These are phyloP conservation scores for Moricandia arvensis DNA, from an alignment of 345 rosid species.

Conservation along the genomic window DNA sequence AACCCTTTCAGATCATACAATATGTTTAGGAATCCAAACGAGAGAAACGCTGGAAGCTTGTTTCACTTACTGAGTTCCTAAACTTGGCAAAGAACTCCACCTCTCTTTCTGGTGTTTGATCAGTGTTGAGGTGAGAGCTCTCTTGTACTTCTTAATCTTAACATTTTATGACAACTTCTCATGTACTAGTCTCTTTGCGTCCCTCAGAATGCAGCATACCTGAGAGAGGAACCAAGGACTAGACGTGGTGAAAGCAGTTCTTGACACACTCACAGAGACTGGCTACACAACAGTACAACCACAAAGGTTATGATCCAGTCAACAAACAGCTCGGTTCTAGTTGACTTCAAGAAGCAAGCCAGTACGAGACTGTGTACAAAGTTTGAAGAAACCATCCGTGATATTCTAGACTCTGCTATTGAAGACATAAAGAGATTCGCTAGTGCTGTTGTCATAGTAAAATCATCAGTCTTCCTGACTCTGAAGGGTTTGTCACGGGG, in stretches of 20 bases:
- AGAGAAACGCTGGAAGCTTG: conserved; percentile 44
- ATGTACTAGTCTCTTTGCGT: not conserved
- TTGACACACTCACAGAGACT: conserved; percentile 52
- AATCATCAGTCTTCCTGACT: conserved; percentile 51
- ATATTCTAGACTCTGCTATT: conserved; percentile 46
- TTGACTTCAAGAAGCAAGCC: conserved; percentile 49
- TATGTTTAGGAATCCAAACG: conserved; percentile 58
- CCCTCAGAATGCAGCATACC: conserved; percentile 71
- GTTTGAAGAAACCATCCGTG: conserved; percentile 65
- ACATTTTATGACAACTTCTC: conserved; percentile 1
- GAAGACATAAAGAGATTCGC: conserved; percentile 71
- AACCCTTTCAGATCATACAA: conserved; percentile 43
- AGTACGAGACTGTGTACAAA: conserved; percentile 61
- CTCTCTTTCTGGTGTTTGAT: conserved; percentile 77
- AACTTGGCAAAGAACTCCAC: conserved; percentile 55
- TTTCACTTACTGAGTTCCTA: conserved; percentile 60
- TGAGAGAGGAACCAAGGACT: conserved; percentile 53
- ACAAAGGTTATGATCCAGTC: conserved; percentile 81
- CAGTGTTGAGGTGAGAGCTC: conserved; percentile 69
- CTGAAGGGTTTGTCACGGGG: conserved; percentile 29
- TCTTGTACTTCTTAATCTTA: conserved; percentile 4
- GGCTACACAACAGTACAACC: conserved; percentile 53
- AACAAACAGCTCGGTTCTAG: conserved; percentile 67
- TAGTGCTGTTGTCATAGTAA: conserved; percentile 55
- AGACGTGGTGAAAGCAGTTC: conserved; percentile 53